Evolutionary conservation across 441 rosid species (phyloP), one percentile per base, ranked within the genome.

Genomic region (Brassica balearica): DNA sequence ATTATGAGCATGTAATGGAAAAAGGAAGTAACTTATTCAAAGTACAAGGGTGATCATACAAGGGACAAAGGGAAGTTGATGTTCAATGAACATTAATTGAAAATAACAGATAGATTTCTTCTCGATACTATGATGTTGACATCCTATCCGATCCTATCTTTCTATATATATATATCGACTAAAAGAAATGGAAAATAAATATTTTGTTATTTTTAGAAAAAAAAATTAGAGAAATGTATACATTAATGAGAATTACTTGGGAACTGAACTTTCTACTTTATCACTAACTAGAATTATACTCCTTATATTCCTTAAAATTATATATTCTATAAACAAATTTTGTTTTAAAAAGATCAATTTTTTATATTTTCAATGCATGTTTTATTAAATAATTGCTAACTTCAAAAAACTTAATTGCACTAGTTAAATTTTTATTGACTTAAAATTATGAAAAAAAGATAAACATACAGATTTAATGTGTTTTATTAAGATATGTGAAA

Each of bases 51-150:
- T 69, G 63, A 53, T 29, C 1, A 70, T 32, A 56, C 4, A n/a
- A 60, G 58, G 67, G 75, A 60, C 25, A 71, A 60, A 71, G 25
- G 38, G 67, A 71, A 71, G 67, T 22, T 60, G 6, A 38, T 60
- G 25, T 61, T 61, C 43, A 72, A 0, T 72, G 60, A 43, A 72
- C 46, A 72, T 61, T 60, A 5, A 11, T 22, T 72, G 67, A 62
- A 72, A 71, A 61, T 27, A 72, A 62, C 19, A 62, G 43, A 72
- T 46, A 10, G 29, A 43, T 72, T 22, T 41, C 27, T 61, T 43
- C 10, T 61, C 36, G 64, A 20, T 61, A 41, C 41, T 41, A 3
- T 61, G 68, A 72, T 43, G 68, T 61, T 23, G 76, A 62, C 68
- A 43, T 14, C 29, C 68, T n/a, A 25, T 43, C 68, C 7, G 32